phyloP scores from a whole-genome alignment of 2,329 filamentous ascomycete genomes.

The Davidsoniella virescens region DNA sequence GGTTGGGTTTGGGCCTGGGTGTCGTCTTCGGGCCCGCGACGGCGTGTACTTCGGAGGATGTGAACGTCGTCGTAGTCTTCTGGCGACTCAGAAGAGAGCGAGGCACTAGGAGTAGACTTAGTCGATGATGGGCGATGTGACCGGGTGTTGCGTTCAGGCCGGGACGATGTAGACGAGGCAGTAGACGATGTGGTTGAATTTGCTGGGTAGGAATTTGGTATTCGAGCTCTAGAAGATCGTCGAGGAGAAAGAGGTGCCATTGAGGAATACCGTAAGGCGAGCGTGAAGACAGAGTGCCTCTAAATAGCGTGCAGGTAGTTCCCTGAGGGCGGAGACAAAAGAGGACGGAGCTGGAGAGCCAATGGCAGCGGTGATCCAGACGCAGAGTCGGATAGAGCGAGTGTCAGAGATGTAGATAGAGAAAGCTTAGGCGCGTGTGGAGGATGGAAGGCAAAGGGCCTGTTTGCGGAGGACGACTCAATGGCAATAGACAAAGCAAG shows the following conservation, averaged over 20 bases:
- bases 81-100: slow-evolving; percentile 51
- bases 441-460: not conserved
- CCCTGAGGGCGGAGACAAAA: not conserved
- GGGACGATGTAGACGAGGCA: slow-evolving; percentile 57
- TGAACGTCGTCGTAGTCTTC: slow-evolving; percentile 54
- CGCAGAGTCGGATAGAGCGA: not conserved
- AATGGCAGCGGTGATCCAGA: not conserved
- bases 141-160: slow-evolving; percentile 58
- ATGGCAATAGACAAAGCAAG: not conserved
- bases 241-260: slow-evolving; percentile 55
- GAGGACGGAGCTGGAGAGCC: not conserved
- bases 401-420: not conserved
- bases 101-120: slow-evolving; percentile 62
- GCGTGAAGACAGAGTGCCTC: slow-evolving; percentile 16
- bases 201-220: slow-evolving; percentile 59
- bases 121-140: slow-evolving; percentile 47
- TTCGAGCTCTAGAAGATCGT: slow-evolving; percentile 81
- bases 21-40: slow-evolving; percentile 54
- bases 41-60: slow-evolving; percentile 61
- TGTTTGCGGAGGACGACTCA: not conserved
- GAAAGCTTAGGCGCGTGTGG: not conserved
- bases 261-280: slow-evolving; percentile 23
- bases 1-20: slow-evolving; percentile 14
- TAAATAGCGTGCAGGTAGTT: not conserved
- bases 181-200: not conserved